These are phyloP conservation scores for Aspergillus cavernicola DNA, from an alignment of 495 filamentous ascomycete species.

Conservation along the genomic window DNA sequence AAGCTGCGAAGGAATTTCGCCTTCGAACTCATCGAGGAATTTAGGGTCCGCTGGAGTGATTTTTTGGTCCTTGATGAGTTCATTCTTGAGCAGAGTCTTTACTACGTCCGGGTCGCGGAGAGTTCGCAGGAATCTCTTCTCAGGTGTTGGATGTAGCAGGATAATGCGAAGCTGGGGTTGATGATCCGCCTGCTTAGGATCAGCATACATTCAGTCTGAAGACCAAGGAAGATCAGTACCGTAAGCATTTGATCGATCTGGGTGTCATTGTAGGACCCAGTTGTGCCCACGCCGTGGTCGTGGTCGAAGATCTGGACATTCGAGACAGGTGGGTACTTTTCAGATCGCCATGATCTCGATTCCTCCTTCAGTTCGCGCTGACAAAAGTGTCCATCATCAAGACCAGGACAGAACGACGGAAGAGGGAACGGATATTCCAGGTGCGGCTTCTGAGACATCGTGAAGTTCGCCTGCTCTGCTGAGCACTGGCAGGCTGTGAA, in stretches of 20 bases:
- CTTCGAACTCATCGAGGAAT: slow-evolving; percentile 1
- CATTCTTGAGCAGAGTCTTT: slow-evolving; percentile 9
- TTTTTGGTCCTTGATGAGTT: slow-evolving; percentile 8
- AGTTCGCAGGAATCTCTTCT: slow-evolving; percentile 5
- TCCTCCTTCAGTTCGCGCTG: slow-evolving; percentile 13
- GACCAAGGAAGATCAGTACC: neutral
- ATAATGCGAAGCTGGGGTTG: slow-evolving; percentile 10
- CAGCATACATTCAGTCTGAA: neutral
- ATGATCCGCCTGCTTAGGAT: neutral
- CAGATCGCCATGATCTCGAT: slow-evolving; percentile 3
- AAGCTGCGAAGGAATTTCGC: slow-evolving; percentile 7
- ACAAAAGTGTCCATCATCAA: slow-evolving; percentile 9
- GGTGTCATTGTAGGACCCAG: neutral
- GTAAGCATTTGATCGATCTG: slow-evolving; percentile 3
- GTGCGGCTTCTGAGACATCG: neutral
- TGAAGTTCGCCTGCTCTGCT: neutral
- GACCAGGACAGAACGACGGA: slow-evolving; percentile 5
- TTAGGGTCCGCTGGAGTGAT: neutral
- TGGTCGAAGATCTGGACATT: slow-evolving; percentile 6
- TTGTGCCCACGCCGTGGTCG: slow-evolving; percentile 3
- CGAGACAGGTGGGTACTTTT: slow-evolving; percentile 8
- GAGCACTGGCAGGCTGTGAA: neutral
- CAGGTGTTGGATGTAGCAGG: slow-evolving; percentile 5
- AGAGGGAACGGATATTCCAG: slow-evolving; percentile 3
- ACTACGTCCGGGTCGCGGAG: slow-evolving; percentile 1